Evolutionary conservation across 768 basidiomycete genomes (phyloP).

Genomic region (Xerocomellus chrysenteron): DNA sequence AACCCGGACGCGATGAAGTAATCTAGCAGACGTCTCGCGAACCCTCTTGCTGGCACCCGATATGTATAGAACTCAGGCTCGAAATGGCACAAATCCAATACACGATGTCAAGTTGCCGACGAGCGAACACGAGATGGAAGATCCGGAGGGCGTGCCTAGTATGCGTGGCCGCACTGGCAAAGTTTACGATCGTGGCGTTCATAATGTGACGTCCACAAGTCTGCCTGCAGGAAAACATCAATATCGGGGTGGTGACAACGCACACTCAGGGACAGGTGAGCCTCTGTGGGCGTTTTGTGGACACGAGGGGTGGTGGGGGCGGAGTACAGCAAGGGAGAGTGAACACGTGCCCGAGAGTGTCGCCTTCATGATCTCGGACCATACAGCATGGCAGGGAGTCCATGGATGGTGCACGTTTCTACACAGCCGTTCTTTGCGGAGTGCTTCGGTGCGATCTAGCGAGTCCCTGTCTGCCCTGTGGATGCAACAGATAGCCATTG

Average conservation of each 20-base stretch:
- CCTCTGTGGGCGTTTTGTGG: background rate
- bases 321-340: slow-evolving; percentile 9
- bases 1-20: slow-evolving; percentile 13
- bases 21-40: slow-evolving; percentile 2
- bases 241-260: slow-evolving; percentile 5
- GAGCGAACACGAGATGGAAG: slow-evolving; percentile 20
- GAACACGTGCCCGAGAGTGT: slow-evolving; percentile 21
- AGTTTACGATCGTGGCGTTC: slow-evolving; percentile 2
- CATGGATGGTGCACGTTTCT: background rate
- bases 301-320: slow-evolving; percentile 16
- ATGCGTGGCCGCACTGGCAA: slow-evolving; percentile 5
- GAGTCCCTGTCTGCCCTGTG: background rate
- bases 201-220: slow-evolving; percentile 23
- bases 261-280: slow-evolving; percentile 16
- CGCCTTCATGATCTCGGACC: background rate
- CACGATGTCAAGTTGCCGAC: slow-evolving; percentile 15
- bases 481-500: background rate
- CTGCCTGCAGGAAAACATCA: slow-evolving; percentile 23
- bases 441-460: background rate
- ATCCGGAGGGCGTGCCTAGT: slow-evolving; percentile 22
- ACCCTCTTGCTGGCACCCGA: background rate
- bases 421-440: background rate
- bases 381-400: background rate
- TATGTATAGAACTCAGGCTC: background rate
- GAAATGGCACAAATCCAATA: slow-evolving; percentile 8